Percentiles rank a stretch among this genome's conserved stretches.
phyloP scores from a whole-genome alignment of 2,329 filamentous ascomycete genomes.

The Acarospora socialis region DNA sequence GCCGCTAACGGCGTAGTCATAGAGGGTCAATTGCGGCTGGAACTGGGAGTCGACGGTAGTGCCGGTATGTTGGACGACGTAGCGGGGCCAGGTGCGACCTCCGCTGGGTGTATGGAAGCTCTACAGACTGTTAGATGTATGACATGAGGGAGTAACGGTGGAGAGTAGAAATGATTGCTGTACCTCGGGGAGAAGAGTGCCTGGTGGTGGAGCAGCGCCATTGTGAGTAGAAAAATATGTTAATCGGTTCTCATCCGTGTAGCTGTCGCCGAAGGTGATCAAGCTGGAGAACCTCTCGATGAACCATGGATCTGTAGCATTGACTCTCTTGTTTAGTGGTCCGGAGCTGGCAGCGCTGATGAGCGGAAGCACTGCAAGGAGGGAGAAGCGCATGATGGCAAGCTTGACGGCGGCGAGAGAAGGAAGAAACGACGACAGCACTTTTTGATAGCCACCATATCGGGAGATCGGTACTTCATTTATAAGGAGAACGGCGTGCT shows the following conservation, averaged over 20 bases:
- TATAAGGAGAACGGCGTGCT: too few species aligned
- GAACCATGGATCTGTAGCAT: slow-evolving; percentile 17
- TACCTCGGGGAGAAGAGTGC: slow-evolving; percentile 37
- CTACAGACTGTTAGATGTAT: slow-evolving; percentile 8
- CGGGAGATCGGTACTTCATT: too few species aligned
- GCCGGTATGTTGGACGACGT: slow-evolving; percentile 45
- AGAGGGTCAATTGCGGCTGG: slow-evolving; percentile 21
- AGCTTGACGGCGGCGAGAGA: too few species aligned
- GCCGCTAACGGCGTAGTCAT: slow-evolving; percentile 59
- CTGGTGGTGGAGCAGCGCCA: slow-evolving; percentile 48
- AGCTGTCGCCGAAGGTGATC: slow-evolving; percentile 61
- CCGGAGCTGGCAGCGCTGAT: too few species aligned
- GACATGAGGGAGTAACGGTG: neutral
- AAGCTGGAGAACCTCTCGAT: slow-evolving; percentile 44
- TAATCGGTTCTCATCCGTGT: slow-evolving; percentile 57
- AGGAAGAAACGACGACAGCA: too few species aligned
- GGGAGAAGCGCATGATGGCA: too few species aligned
- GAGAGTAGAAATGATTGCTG: too few species aligned
- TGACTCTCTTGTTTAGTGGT: too few species aligned
- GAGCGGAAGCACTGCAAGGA: too few species aligned
- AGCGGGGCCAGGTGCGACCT: slow-evolving; percentile 55
- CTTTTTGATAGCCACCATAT: too few species aligned
- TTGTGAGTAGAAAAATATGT: slow-evolving; percentile 46
- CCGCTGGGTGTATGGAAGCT: slow-evolving; percentile 45
- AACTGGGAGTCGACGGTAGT: slow-evolving; percentile 33